phyloP scores from a whole-genome alignment of 495 filamentous ascomycete species.

The Xylaria longipes region DNA sequence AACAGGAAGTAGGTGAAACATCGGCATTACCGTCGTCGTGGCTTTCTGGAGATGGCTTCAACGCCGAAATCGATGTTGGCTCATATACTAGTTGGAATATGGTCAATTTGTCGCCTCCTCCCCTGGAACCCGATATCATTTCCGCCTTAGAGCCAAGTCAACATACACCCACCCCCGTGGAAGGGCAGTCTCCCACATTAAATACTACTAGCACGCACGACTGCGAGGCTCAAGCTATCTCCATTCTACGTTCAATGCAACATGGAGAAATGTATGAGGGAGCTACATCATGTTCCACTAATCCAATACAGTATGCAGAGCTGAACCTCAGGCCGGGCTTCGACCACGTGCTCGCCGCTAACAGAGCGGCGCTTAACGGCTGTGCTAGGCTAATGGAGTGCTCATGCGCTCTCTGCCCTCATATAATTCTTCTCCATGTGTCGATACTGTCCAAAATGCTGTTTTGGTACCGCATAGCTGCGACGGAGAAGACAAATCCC shows the following conservation, averaged over 20 bases:
- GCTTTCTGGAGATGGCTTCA: neutral
- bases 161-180: neutral
- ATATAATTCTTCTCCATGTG: conserved; percentile 22
- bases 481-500: neutral
- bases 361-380: conserved; percentile 21
- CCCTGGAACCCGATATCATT: neutral
- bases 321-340: conserved; percentile 19
- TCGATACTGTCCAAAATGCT: conserved; percentile 23
- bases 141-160: neutral
- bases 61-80: neutral
- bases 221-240: conserved; percentile 26
- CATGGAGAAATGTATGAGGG: conserved; percentile 21
- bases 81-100: conserved; percentile 1
- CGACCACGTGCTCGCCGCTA: conserved; percentile 23
- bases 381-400: conserved; percentile 23
- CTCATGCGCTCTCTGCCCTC: conserved; percentile 20
- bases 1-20: neutral
- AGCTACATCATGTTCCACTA: conserved; percentile 20
- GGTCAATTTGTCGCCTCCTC: neutral
- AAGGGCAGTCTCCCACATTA: neutral
- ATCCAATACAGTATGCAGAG: conserved; percentile 3
- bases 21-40: neutral
- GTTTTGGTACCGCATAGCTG: conserved; percentile 25
- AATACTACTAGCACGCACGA: conserved; percentile 13
- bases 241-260: conserved; percentile 24